A percentile compares a stretch with the other conserved stretches of the same genome.
Evolutionary conservation across 768 basidiomycete species (phyloP).

Genomic region (Pleurotus djamor): DNA sequence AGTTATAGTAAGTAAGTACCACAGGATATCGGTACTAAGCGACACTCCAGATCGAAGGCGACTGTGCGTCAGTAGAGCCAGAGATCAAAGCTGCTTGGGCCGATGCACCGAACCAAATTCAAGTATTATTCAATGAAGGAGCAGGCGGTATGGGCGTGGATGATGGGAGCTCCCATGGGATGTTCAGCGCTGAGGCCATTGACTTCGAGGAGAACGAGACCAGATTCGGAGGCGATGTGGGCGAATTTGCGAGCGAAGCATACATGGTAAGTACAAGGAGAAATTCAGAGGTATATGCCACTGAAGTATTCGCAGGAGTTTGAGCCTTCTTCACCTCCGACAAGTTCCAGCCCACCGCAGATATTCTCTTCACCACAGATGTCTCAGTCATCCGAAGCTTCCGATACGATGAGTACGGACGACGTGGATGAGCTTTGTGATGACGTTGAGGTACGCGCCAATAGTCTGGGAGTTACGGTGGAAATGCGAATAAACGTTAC

Average conservation of each 20-base stretch:
- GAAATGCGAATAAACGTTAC: not conserved
- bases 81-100: too few species aligned
- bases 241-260: not conserved
- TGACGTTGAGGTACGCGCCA: not conserved
- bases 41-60: too few species aligned
- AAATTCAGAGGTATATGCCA: not conserved
- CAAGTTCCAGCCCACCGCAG: conserved; percentile 46
- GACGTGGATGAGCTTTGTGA: conserved; percentile 3
- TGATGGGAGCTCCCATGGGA: too few species aligned
- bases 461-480: not conserved
- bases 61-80: too few species aligned
- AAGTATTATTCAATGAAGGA: too few species aligned
- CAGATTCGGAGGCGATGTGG: too few species aligned
- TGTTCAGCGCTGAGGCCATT: too few species aligned
- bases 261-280: not conserved
- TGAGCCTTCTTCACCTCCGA: conserved; percentile 22
- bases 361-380: conserved; percentile 42
- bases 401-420: not conserved
- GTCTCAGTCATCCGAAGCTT: conserved; percentile 27
- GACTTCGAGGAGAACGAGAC: too few species aligned
- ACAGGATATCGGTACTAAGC: too few species aligned
- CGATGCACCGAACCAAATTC: too few species aligned
- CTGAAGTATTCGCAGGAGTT: not conserved
- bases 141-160: too few species aligned
- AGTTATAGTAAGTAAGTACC: too few species aligned